These are phyloP conservation scores for Fusarium oligoseptatum DNA, from an alignment of 2,329 filamentous ascomycete genomes.

Conservation along the genomic window DNA sequence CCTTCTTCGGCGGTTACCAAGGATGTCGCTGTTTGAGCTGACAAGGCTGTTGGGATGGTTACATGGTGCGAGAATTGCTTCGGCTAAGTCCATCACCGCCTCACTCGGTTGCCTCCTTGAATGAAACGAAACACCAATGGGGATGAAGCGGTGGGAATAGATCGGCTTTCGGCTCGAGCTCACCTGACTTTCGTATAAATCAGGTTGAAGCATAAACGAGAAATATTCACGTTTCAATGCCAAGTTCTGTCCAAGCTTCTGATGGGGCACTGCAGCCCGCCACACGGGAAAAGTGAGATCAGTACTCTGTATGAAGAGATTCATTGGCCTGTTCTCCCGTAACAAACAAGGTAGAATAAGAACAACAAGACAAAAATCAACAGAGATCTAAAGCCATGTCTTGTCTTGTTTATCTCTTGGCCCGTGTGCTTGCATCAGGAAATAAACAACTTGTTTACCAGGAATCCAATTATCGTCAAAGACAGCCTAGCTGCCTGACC, in stretches of 20 bases:
- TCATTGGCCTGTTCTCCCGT: no score
- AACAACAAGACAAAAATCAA: no score
- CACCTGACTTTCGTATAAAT: background rate
- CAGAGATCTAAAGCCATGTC: no score
- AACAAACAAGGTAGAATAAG: no score
- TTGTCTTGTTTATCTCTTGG: no score
- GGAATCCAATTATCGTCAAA: background rate
- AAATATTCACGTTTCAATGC: background rate
- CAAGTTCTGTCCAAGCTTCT: background rate
- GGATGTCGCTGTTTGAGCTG: background rate
- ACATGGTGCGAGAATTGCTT: background rate
- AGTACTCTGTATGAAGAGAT: no score
- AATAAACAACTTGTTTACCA: background rate
- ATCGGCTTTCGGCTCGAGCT: background rate
- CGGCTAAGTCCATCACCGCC: background rate
- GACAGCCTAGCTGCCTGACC: background rate
- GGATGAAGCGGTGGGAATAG: background rate
- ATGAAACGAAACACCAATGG: background rate
- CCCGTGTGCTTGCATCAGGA: background rate
- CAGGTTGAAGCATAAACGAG: background rate
- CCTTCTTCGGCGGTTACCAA: background rate
- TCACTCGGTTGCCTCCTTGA: background rate
- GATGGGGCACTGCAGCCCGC: background rate
- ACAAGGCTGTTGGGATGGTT: background rate
- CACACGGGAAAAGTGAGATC: no score